Evolutionary conservation across 1,284 basidiomycete species (phyloP), one percentile per base, ranked within the genome.

Genomic region (Cryptococcus sp.): DNA sequence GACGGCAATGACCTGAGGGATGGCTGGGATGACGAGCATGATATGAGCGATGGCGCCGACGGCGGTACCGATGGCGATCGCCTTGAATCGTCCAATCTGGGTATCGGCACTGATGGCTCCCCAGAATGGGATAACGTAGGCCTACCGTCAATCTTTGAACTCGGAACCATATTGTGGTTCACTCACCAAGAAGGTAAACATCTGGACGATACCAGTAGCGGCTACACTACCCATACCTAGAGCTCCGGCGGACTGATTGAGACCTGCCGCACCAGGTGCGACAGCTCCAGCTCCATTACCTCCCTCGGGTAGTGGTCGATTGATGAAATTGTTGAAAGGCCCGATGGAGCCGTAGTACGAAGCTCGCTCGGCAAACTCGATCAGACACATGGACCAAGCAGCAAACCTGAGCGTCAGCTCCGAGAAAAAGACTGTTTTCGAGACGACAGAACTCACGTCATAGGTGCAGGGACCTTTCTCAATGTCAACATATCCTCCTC

Each of bases 21-120:
- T 62, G n/a, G 64, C 62, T 2, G 67, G 53, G 32, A 67, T 52
- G 44, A 63, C 50, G 13, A 46, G 34, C 21, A 46, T 32, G 19
- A 46, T 37, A 19, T 46, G 45, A 13, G 45, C 45, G n/a, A 46
- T 10, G n/a, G 34, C 28, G 4, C 45, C 45, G 19, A 36, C 32
- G 3, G 34, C 34, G 18, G 31, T 34, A 14, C 72, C 72, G 53
- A 80, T 70, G 60, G 79, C 81, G 57, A 87, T 79, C 1, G 86
- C 86, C 70, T 85, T 85, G 79, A 81, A 88, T 13, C 86, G 81
- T 25, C 86, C 86, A 78, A 80, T 83, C 48, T 81, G 78, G 7
- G 84, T 81, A 64, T 87, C 86, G 14, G 86, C 84, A 41, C 88
- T 75, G 64, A 83, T 86, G 24, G 59, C 66, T 23, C 67, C 66